Percentiles rank a stretch among this genome's conserved stretches.
Conservation (phyloP, 2,329 filamentous ascomycete species). For the Catunica adiposa region DNA sequence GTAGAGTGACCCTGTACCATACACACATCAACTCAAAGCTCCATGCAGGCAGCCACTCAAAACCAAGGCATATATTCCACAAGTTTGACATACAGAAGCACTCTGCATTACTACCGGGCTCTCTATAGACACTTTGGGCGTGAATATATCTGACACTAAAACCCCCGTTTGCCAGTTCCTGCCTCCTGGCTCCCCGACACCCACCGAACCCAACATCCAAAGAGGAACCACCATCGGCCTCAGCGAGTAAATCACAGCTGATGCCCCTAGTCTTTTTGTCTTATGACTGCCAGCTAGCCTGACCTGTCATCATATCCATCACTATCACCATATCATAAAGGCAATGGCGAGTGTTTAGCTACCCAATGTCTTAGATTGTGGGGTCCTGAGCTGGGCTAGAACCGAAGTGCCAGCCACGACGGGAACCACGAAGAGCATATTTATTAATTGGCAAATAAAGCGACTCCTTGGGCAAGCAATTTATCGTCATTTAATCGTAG, state of each 20-base stretch:
- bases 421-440: not conserved
- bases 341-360: not conserved
- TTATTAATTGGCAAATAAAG: not conserved
- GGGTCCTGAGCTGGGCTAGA: not conserved
- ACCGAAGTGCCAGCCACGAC: not conserved
- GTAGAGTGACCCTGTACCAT: not conserved
- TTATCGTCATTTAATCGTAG: not conserved
- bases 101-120: not conserved
- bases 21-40: not conserved
- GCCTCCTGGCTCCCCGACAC: too few species aligned
- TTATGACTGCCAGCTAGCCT: not conserved
- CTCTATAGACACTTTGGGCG: not conserved
- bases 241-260: not conserved
- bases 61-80: not conserved
- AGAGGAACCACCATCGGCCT: not conserved
- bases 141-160: not conserved
- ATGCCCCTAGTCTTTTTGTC: not conserved
- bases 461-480: not conserved
- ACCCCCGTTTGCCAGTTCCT: not conserved
- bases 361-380: not conserved
- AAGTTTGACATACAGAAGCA: not conserved
- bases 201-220: not conserved
- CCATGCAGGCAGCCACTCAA: slow-evolving; percentile 2
- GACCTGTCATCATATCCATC: not conserved
- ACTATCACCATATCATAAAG: not conserved